Evolutionary conservation across 2,329 filamentous ascomycete species (phyloP), one percentile per base, ranked within the genome.

Genomic region (Neofusicoccum cordaticola): DNA sequence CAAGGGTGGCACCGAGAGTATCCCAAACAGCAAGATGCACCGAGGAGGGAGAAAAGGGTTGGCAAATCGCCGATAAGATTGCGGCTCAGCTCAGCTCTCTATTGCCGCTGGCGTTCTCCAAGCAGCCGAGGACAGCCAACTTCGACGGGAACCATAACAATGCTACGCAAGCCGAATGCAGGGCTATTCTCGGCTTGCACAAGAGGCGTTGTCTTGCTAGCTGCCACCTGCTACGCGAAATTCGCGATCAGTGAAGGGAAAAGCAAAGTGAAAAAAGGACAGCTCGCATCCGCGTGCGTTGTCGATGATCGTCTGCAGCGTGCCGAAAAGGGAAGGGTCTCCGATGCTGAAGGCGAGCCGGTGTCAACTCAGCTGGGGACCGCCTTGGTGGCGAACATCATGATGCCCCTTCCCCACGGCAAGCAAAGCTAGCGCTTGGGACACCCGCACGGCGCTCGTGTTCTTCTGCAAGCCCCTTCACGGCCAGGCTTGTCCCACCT

Each of bases 211-310:
- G 53, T 19, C 39, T 22, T 45, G 53, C 22, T 22, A 12, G 42
- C 12, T 37, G 56, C 39, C 39, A 35, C 41, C 17, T 31, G 27
- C 27, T 31, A 13, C 53, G 13, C 41, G 31, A 42, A 35, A 41
- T n/a, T 4, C 4, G 15, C 37, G 42, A 60, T 19, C n/a, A 47
- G 31, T 22, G 27, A 22, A 47, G 27, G 31, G 39, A 60, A 60
- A 60, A 60, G 56, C 35, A 60, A 60, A 35, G 27, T 60, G 27
- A 27, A 60, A 58, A 60, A 27, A 13, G 31, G 56, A 60, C 42
- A 47, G 56, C 56, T 60, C 56, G 44, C 42, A 60, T 60, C 27
- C 56, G 27, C 41, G 27, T 34, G 39, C n/a, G 37, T 13, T 27
- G 39, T 13, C 27, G 42, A 27, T 47, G 56, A 60, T 60, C 56